Percentiles rank a stretch among this genome's conserved stretches.
These are phyloP conservation scores for Golubevia pallescens DNA, from an alignment of 1,284 basidiomycete species.

Conservation along the genomic window DNA sequence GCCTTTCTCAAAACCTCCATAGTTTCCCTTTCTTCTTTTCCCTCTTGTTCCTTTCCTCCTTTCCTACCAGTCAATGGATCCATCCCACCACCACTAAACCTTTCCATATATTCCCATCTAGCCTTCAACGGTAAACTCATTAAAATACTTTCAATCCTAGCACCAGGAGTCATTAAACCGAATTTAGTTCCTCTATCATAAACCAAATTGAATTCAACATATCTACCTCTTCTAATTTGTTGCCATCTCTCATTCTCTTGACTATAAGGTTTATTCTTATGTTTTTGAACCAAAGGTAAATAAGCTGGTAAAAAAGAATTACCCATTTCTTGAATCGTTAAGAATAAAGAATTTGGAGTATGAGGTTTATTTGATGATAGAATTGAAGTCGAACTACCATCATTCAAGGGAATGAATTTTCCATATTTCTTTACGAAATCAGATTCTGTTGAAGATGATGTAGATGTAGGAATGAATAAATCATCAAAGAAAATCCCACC, in stretches of 20 bases:
- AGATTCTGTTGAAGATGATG: background rate
- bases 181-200: slow-evolving; percentile 64
- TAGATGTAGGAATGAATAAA: slow-evolving; percentile 39
- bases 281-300: slow-evolving; percentile 46
- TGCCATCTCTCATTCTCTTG: slow-evolving; percentile 49
- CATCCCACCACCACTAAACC: slow-evolving; percentile 37
- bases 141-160: slow-evolving; percentile 61
- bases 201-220: slow-evolving; percentile 62
- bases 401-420: slow-evolving; percentile 35
- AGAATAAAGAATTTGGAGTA: slow-evolving; percentile 47
- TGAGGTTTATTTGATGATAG: slow-evolving; percentile 34
- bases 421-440: background rate
- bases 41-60: slow-evolving; percentile 13
- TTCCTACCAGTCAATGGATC: slow-evolving; percentile 29
- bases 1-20: slow-evolving; percentile 38
- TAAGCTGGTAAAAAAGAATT: slow-evolving; percentile 60
- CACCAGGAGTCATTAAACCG: slow-evolving; percentile 60
- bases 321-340: slow-evolving; percentile 46
- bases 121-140: slow-evolving; percentile 61
- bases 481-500: slow-evolving; percentile 98
- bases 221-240: slow-evolving; percentile 49
- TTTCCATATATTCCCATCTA: slow-evolving; percentile 61
- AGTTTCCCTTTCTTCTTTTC: slow-evolving; percentile 27
- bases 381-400: slow-evolving; percentile 30
- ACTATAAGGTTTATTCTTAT: slow-evolving; percentile 34